These are phyloP conservation scores for Fusarium camptoceras DNA, from an alignment of 2,329 filamentous ascomycete species.

Conservation along the genomic window DNA sequence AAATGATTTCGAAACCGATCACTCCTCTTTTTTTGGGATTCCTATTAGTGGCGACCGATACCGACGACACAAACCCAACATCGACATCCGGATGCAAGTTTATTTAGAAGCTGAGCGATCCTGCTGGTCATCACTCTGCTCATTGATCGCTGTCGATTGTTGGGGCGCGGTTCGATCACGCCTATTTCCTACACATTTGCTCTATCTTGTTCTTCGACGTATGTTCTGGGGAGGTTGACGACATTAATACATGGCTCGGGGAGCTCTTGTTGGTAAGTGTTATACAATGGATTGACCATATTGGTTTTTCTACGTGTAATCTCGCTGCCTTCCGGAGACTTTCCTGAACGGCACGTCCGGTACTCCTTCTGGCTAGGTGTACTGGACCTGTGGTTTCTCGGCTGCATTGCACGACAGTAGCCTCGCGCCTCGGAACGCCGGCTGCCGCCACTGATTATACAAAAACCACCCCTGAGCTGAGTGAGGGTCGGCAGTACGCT, in stretches of 20 bases:
- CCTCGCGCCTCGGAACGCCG: constrained; percentile 23
- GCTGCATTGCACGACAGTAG: constrained; percentile 24
- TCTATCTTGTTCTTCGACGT: constrained; percentile 59
- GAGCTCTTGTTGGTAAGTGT: constrained; percentile 42
- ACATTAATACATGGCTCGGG: constrained; percentile 57
- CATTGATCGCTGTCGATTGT: constrained; percentile 46
- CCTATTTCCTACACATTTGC: constrained; percentile 52
- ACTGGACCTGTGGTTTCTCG: constrained; percentile 42
- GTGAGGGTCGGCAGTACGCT: constrained; percentile 11
- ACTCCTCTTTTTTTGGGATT: constrained; percentile 31
- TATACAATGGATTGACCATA: constrained; percentile 18
- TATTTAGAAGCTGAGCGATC: constrained; percentile 35
- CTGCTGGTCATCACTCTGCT: constrained; percentile 38
- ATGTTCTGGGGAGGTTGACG: constrained; percentile 49
- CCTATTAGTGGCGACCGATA: constrained; percentile 41
- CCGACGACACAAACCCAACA: constrained; percentile 44
- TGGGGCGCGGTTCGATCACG: constrained; percentile 42
- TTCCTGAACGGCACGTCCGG: constrained; percentile 57
- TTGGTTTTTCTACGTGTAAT: constrained; percentile 17
- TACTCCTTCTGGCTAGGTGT: constrained; percentile 47
- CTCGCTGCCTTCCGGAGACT: constrained; percentile 32
- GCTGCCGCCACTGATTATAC: constrained; percentile 27
- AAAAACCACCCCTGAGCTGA: constrained; percentile 31
- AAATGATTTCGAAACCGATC: constrained; percentile 46
- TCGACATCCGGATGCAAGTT: constrained; percentile 45